Evolutionary conservation across 371 early-diverging fungal genomes (phyloP).

Genomic region (Apophysomyces sp.): DNA sequence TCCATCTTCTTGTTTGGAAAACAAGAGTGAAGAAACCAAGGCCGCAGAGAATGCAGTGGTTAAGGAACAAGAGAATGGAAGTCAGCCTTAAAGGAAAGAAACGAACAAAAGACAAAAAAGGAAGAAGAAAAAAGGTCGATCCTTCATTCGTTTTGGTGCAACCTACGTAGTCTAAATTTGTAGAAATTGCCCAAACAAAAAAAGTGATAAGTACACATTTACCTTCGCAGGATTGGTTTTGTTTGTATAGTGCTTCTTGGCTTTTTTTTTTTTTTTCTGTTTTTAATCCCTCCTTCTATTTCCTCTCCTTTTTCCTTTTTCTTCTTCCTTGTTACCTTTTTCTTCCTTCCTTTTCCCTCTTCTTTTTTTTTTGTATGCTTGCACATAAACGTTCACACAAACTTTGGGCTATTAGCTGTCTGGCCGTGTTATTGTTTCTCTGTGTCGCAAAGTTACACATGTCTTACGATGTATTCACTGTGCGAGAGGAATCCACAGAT

Average conservation of each 20-base stretch:
- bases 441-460: background rate
- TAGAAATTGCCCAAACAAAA: background rate
- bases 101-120: background rate
- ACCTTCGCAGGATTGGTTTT: slow-evolving; percentile 1
- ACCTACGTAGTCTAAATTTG: background rate
- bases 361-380: background rate
- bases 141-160: background rate
- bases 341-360: background rate
- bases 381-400: slow-evolving; percentile 1
- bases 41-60: background rate
- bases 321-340: slow-evolving; percentile 1
- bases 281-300: background rate
- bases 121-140: background rate
- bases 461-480: background rate
- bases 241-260: background rate
- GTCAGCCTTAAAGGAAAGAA: background rate
- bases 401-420: background rate
- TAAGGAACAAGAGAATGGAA: slow-evolving; percentile 2
- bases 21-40: background rate
- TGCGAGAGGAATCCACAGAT: background rate
- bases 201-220: background rate
- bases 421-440: background rate
- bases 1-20: background rate
- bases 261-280: background rate
- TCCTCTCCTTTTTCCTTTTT: slow-evolving; percentile 3